Conservation (phyloP, 441 rosid genomes). For the Pelargonium australe region DNA sequence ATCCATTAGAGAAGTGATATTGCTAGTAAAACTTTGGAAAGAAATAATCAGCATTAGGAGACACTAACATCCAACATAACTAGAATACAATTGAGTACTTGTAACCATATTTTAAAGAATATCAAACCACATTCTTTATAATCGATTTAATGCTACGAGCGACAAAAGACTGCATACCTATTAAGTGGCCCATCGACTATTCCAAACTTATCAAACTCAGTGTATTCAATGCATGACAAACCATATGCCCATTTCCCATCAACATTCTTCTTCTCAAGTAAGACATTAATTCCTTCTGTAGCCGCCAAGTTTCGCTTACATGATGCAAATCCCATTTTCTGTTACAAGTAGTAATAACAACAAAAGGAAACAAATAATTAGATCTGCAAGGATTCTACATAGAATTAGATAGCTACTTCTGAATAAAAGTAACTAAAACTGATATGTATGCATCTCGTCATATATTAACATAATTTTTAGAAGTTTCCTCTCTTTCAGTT, state of each 20-base stretch:
- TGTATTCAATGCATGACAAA: constrained; percentile 85
- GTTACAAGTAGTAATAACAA: constrained; percentile 24
- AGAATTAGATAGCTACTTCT: background rate
- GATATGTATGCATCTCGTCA: background rate
- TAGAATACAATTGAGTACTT: background rate
- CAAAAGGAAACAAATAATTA: constrained; percentile 11
- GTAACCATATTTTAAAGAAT: background rate
- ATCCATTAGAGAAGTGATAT: background rate
- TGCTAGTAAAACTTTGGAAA: background rate
- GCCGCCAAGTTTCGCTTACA: constrained; percentile 76
- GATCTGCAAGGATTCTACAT: constrained; percentile 12
- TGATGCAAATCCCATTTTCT: constrained; percentile 94
- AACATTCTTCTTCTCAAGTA: constrained; percentile 68
- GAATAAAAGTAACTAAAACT: background rate
- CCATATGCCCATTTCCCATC: constrained; percentile 93
- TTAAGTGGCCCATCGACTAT: constrained; percentile 34
- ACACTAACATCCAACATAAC: constrained; percentile 1
- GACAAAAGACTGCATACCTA: constrained; percentile 34
- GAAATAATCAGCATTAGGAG: background rate
- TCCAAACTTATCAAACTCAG: constrained; percentile 79
- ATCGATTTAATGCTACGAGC: constrained; percentile 5
- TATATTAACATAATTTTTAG: too few species aligned
- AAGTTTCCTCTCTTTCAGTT: too few species aligned
- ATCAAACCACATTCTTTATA: background rate
- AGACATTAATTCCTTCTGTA: constrained; percentile 82